Percentiles rank a stretch among this genome's conserved stretches.
phyloP scores from a whole-genome alignment of 345 rosid genomes.

The Eucalyptus pauciflora region DNA sequence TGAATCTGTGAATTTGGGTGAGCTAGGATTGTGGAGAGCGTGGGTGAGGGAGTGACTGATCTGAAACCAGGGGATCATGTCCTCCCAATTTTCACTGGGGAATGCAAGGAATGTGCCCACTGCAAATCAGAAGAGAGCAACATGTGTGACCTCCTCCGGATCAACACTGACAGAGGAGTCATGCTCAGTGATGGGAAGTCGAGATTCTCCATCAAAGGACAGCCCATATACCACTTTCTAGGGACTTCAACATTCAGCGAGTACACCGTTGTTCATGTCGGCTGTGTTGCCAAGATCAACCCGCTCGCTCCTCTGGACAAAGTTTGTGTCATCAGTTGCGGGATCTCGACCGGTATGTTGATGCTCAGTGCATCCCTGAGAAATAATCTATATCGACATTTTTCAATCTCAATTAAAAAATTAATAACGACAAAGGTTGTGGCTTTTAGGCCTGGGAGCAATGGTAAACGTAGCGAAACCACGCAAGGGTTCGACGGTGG shows the following conservation, averaged over 20 bases:
- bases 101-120: constrained; percentile 24
- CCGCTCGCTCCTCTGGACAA: constrained; percentile 23
- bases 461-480: constrained; percentile 34
- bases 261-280: constrained; percentile 18
- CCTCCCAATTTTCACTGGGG: constrained; percentile 38
- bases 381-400: not conserved
- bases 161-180: constrained; percentile 17
- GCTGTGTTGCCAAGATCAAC: constrained; percentile 23
- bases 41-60: constrained; percentile 25
- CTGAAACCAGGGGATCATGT: constrained; percentile 29
- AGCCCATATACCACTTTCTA: constrained; percentile 17
- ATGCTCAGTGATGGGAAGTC: constrained; percentile 27
- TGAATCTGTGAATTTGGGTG: not conserved
- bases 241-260: constrained; percentile 29
- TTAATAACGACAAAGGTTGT: not conserved
- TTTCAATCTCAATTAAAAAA: not conserved
- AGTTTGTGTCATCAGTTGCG: constrained; percentile 26
- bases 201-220: constrained; percentile 16
- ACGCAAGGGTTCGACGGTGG: constrained; percentile 12
- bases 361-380: not conserved
- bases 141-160: constrained; percentile 22
- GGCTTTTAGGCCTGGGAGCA: constrained; percentile 20
- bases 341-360: constrained; percentile 19
- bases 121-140: constrained; percentile 29
- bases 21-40: constrained; percentile 29